Percentiles rank a stretch among this genome's conserved stretches.
These are phyloP conservation scores for Marvania coccoides DNA, from an alignment of 139 green algal species.

Conservation along the genomic window DNA sequence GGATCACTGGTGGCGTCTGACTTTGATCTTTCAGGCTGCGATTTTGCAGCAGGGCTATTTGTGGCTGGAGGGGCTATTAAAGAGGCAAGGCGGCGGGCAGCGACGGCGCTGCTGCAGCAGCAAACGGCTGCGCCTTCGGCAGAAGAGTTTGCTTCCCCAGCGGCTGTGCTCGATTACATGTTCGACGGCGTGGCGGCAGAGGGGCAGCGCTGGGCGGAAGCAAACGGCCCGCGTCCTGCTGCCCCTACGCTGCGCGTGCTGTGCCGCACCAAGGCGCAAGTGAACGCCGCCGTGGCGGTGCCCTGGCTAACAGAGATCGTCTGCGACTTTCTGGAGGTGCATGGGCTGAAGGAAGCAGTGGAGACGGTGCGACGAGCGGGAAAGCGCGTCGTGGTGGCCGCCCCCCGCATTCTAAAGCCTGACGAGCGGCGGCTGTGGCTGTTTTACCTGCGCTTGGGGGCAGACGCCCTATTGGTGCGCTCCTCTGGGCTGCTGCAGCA, in stretches of 20 bases:
- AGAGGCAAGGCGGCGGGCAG: conserved; percentile 47
- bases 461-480: conserved; percentile 72
- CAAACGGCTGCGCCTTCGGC: not conserved
- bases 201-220: not conserved
- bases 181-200: not conserved
- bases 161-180: not conserved
- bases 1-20: conserved; percentile 19
- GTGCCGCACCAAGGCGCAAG: conserved; percentile 61
- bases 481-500: conserved; percentile 57
- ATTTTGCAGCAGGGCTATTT: conserved; percentile 49
- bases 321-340: conserved; percentile 78
- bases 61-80: conserved; percentile 54
- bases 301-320: conserved; percentile 70
- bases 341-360: conserved; percentile 68
- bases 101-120: conserved; percentile 37
- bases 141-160: not conserved
- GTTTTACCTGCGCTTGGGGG: conserved; percentile 65
- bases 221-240: conserved; percentile 1
- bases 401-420: conserved; percentile 70
- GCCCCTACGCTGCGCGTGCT: conserved; percentile 44
- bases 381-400: conserved; percentile 52
- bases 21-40: conserved; percentile 34
- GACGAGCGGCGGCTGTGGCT: conserved; percentile 62
- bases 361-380: conserved; percentile 37
- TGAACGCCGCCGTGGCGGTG: conserved; percentile 47